phyloP scores from a whole-genome alignment of 176 grass and related monocot genomes.

The Pharus latifolius region DNA sequence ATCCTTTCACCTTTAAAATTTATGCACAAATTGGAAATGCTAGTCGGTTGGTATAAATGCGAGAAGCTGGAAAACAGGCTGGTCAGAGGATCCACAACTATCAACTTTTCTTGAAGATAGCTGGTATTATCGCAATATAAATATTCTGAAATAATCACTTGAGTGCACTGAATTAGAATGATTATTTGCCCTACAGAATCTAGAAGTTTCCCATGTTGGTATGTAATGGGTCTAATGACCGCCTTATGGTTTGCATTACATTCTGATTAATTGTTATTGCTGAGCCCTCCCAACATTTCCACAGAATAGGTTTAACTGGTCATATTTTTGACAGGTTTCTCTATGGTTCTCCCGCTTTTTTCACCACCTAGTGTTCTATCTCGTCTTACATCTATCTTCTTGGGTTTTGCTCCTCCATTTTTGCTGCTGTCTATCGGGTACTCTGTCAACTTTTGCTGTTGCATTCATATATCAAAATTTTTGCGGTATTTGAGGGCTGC shows the following conservation, averaged over 20 bases:
- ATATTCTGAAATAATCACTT: neutral
- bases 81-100: neutral
- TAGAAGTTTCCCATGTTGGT: neutral
- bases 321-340: slow-evolving; percentile 47
- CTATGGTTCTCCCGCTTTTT: slow-evolving; percentile 78
- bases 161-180: neutral
- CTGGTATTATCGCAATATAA: neutral
- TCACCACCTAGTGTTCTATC: slow-evolving; percentile 72
- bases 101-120: neutral
- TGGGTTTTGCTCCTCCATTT: slow-evolving; percentile 97
- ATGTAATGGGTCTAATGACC: neutral
- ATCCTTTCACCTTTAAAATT: neutral
- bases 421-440: slow-evolving; percentile 92
- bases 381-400: slow-evolving; percentile 89
- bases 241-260: slow-evolving; percentile 3
- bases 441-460: slow-evolving; percentile 10
- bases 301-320: slow-evolving; percentile 13
- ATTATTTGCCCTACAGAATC: neutral
- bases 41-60: no score
- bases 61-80: neutral
- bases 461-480: neutral
- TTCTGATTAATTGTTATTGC: neutral
- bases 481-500: slow-evolving; percentile 1
- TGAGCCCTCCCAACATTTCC: slow-evolving; percentile 2
- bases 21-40: no score